These are phyloP conservation scores for Gentiana dahurica DNA, from an alignment of 257 asterid genomes.

Conservation along the genomic window DNA sequence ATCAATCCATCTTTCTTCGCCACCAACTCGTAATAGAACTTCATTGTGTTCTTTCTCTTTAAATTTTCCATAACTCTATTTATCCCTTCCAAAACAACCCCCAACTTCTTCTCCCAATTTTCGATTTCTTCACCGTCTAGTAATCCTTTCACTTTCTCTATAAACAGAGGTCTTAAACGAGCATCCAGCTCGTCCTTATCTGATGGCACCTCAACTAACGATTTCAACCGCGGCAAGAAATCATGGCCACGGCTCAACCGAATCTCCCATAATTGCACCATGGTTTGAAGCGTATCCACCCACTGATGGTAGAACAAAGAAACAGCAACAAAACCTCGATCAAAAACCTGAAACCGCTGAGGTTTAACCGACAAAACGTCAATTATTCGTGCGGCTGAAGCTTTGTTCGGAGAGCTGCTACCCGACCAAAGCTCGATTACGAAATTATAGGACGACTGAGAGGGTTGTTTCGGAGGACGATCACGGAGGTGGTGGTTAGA, in stretches of 20 bases:
- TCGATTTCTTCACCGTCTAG: slow-evolving; percentile 34
- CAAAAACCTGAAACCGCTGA: slow-evolving; percentile 7
- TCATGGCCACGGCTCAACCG: slow-evolving; percentile 21
- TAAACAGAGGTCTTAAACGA: slow-evolving; percentile 32
- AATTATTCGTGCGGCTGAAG: slow-evolving; percentile 20
- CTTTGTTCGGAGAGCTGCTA: slow-evolving; percentile 2
- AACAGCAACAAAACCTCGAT: slow-evolving; percentile 13
- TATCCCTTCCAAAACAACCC: slow-evolving; percentile 18
- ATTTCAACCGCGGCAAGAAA: slow-evolving; percentile 34
- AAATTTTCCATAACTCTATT: slow-evolving; percentile 4
- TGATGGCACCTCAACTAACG: slow-evolving; percentile 33
- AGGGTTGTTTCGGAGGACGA: slow-evolving; percentile 1
- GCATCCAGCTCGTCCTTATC: slow-evolving; percentile 55
- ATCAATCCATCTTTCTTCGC: slow-evolving; percentile 27
- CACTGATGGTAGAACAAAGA: slow-evolving; percentile 53
- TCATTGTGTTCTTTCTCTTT: slow-evolving; percentile 4
- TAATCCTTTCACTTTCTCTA: slow-evolving; percentile 31
- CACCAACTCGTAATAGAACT: slow-evolving; percentile 10
- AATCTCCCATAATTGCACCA: slow-evolving; percentile 55
- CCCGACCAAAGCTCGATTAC: slow-evolving; percentile 29
- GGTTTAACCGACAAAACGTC: slow-evolving; percentile 30
- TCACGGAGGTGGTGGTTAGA: slow-evolving; percentile 21
- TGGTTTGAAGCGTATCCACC: slow-evolving; percentile 47
- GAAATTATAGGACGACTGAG: slow-evolving; percentile 27
- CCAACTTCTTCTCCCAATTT: slow-evolving; percentile 35